Base-by-base conservation (phyloP, 192 early-diverging fungal genomes). In the Linderina pennispora region DNA sequence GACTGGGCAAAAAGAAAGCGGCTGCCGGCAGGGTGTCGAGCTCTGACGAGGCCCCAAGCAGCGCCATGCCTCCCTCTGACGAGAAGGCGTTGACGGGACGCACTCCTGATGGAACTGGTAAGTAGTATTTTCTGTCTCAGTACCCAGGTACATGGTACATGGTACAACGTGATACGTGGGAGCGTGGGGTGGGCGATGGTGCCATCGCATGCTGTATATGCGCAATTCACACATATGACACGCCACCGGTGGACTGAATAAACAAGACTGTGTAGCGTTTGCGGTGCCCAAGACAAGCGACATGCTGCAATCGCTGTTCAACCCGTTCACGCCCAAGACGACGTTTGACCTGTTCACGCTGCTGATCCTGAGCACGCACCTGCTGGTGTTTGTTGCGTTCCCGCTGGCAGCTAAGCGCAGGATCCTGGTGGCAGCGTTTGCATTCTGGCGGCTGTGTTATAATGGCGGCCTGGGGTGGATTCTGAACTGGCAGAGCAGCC, bases 361-460 rank as follows among this genome's bases (percentile, higher is more conserved):
- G 32, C 67, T 55, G 31, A 76, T 79, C 16, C 83, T 91, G 55
- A 75, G 75, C 19, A 43, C 77, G 13, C 76, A 86, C 43, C 68
- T 88, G 50, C 37, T 75, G n/a, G 50, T 88, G 26, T 83, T 87
- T 47, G 79, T 91, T 25, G 43, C 76, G 8, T 53, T 87, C 53
- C 77, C 83, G 23, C 40, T 75, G 39, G 65, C 48, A 3, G 47
- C 71, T 51, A 72, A 70, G 44, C 80, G 74, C 25, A 64, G 50
- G 43, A 40, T 88, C 22, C 89, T 91, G 58, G 36, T 95, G 43
- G 55, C 74, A 4, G 54, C 89, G 13, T 94, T 94, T 64, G 41
- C 85, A 7, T 88, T 89, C 52, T 97, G 92, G 92, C 80, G 94
- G 43, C 52, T 80, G 22, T 77, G 79, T 44, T 95, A 95, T 73